Evolutionary conservation across 108 stramenopile species (phyloP).

Genomic region (Pseudonitzschia delicatissima): DNA sequence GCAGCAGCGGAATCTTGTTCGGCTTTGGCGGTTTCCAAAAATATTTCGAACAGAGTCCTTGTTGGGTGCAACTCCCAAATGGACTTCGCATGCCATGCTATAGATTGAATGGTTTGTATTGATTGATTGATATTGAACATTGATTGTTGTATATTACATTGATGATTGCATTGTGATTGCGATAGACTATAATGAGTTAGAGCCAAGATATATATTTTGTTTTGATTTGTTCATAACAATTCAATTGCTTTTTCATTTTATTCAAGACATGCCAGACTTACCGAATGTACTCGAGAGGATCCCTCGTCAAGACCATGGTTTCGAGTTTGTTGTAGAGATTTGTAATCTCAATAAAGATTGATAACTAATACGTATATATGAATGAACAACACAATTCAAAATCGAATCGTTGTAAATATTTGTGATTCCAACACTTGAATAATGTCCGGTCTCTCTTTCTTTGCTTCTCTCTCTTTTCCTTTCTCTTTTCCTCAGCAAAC

Average conservation of each 20-base stretch:
- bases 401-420: background rate
- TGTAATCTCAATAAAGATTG: no score
- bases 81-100: conserved; percentile 36
- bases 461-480: background rate
- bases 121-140: background rate
- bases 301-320: conserved; percentile 12
- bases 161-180: background rate
- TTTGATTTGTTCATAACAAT: background rate
- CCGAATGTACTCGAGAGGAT: conserved; percentile 43
- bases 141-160: background rate
- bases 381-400: background rate
- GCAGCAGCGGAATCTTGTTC: background rate
- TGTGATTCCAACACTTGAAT: background rate
- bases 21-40: conserved; percentile 25
- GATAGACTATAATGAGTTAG: background rate
- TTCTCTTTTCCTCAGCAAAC: background rate
- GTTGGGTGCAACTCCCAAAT: conserved; percentile 31
- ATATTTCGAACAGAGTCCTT: conserved; percentile 36
- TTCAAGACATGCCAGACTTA: conserved; percentile 1
- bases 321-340: background rate
- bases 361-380: no score
- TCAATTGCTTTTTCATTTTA: background rate
- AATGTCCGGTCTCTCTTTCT: background rate
- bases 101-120: background rate
- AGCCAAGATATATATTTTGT: no score